Base-by-base conservation (phyloP, 208 protist genomes). In the Leishmania major region DNA sequence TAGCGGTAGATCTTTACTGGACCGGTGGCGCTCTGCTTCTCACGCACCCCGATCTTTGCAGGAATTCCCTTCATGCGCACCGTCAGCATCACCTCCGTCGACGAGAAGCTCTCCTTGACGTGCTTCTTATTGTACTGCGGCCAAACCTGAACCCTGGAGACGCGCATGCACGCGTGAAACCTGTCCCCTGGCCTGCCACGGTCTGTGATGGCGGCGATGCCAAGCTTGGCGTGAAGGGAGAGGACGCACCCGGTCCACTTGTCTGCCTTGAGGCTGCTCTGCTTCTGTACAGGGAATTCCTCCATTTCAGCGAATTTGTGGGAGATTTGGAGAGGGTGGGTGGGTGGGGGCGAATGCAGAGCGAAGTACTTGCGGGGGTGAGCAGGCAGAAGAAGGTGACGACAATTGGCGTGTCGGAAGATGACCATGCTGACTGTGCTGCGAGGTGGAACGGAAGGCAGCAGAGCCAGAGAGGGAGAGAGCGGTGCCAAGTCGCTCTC, bases 211-310 rank as follows among this genome's bases (percentile, higher is more conserved):
- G 59, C 47, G 10, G 75, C 78, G 47, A 79, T 51, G 11, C 72
- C 78, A 2, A 79, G 25, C 5, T 7, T 22, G 15, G 75, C 25
- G 74, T 86, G 72, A 17, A 86, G 1, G 1, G 82, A 79, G 8
- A 86, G 73, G 17, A 86, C 77, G 4, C 77, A 62, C 71, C 64
- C 4, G 17, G 82, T 78, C 82, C 82, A 85, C 59, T 79, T 79
- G 71, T 69, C 8, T 7, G 69, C 70, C 71, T 81, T 75, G 47
- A n/a, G 43, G 66, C 51, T 60, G 57, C 82, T 53, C 73, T 78
- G 76, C 60, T 81, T 85, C 28, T 81, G 35, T 1, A 81, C 71
- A 0, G 49, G 40, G 19, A 81, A 69, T 64, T 81, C 76, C 28
- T 85, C 82, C 82, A 84, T 82, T 28, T 3, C 2, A 35, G 4